Evolutionary conservation across 2,329 filamentous ascomycete species (phyloP).

Genomic region (Exserohilum rostratum): DNA sequence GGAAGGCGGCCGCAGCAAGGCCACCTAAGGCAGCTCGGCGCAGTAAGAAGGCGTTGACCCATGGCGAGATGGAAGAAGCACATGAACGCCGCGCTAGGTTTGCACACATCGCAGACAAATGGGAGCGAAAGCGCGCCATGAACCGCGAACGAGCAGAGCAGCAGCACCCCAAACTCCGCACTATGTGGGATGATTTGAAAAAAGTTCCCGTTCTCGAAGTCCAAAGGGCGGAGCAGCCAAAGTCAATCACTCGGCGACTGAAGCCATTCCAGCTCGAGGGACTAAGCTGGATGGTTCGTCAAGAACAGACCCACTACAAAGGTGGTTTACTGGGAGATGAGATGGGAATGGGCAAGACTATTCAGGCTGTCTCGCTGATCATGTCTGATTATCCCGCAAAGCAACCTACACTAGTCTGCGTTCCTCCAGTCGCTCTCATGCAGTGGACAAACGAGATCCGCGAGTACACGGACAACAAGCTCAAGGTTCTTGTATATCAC

Average conservation of each 20-base stretch:
- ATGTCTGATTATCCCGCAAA: slow-evolving; percentile 95
- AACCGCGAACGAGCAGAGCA: slow-evolving; percentile 70
- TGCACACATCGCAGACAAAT: slow-evolving; percentile 46
- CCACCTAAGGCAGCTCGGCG: slow-evolving; percentile 17
- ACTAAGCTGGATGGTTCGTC: slow-evolving; percentile 89
- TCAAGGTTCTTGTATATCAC: slow-evolving; percentile 91
- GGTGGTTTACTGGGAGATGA: slow-evolving; percentile 94
- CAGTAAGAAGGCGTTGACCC: slow-evolving; percentile 36
- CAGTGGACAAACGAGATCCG: slow-evolving; percentile 74
- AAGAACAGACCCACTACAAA: slow-evolving; percentile 84
- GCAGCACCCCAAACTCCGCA: slow-evolving; percentile 77
- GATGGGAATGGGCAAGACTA: slow-evolving; percentile 99
- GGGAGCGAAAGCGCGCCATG: slow-evolving; percentile 57
- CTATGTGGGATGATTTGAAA: slow-evolving; percentile 83
- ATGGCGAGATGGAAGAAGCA: slow-evolving; percentile 29
- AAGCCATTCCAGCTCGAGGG: slow-evolving; percentile 96
- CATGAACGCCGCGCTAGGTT: slow-evolving; percentile 29
- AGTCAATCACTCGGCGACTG: slow-evolving; percentile 77
- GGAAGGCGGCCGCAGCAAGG: slow-evolving; percentile 18
- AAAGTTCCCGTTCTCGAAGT: slow-evolving; percentile 70
- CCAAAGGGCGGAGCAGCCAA: slow-evolving; percentile 71
- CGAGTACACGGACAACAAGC: slow-evolving; percentile 79
- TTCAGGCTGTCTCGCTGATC: slow-evolving; percentile 94
- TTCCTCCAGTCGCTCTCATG: slow-evolving; percentile 92
- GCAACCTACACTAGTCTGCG: slow-evolving; percentile 82